phyloP scores from a whole-genome alignment of 164 flowering plant species.

The Magnolia sinica region DNA sequence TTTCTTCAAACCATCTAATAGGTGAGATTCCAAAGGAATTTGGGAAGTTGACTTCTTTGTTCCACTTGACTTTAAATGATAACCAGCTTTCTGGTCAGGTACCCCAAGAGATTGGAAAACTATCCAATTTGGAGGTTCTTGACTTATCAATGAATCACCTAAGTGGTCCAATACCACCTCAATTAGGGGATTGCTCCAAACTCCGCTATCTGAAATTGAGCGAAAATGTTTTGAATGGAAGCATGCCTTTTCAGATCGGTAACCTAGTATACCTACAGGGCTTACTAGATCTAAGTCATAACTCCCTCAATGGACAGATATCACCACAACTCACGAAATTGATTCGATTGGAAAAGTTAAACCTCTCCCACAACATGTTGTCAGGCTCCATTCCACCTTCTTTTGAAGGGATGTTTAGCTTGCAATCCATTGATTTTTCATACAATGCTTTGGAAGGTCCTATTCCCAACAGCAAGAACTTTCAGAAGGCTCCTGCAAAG shows the following conservation, averaged over 20 bases:
- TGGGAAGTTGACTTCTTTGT: slow-evolving; percentile 1
- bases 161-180: slow-evolving; percentile 2
- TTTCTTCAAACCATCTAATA: slow-evolving; percentile 4
- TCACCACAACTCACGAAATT: neutral
- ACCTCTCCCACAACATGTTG: slow-evolving; percentile 6
- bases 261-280: neutral
- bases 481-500: neutral
- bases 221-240: slow-evolving; percentile 1
- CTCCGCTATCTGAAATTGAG: neutral
- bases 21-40: slow-evolving; percentile 8
- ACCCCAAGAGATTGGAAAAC: neutral
- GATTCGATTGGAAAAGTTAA: neutral
- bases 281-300: slow-evolving; percentile 6
- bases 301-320: slow-evolving; percentile 5
- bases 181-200: neutral
- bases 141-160: neutral
- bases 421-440: slow-evolving; percentile 1
- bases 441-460: slow-evolving; percentile 3
- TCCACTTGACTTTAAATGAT: neutral
- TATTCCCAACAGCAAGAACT: neutral
- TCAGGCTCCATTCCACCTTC: slow-evolving; percentile 5
- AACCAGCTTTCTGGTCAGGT: neutral
- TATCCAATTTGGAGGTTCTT: neutral
- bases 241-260: slow-evolving; percentile 5
- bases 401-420: slow-evolving; percentile 2